These are phyloP conservation scores for Penicillium psychrosexuale DNA, from an alignment of 2,329 filamentous ascomycete species.

Conservation along the genomic window DNA sequence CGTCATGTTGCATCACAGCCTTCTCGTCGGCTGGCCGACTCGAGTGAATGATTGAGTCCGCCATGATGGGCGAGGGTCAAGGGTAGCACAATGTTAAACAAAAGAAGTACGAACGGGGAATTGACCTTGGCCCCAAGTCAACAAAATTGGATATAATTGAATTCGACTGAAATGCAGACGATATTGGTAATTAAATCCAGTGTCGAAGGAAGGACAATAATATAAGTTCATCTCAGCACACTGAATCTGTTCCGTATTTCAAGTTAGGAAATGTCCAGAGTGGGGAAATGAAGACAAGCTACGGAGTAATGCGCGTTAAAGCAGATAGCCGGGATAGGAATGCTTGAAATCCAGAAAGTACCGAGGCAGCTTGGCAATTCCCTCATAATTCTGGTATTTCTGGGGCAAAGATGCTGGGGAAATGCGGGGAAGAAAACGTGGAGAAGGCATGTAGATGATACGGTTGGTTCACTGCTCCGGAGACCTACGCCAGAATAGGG, in stretches of 20 bases:
- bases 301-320: background rate
- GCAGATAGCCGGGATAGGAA: slow-evolving; percentile 12
- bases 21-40: slow-evolving; percentile 30
- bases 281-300: slow-evolving; percentile 4
- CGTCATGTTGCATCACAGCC: slow-evolving; percentile 23
- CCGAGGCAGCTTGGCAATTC: slow-evolving; percentile 26
- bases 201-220: background rate
- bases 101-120: background rate
- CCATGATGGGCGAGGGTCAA: slow-evolving; percentile 6
- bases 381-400: background rate
- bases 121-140: background rate
- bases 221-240: background rate
- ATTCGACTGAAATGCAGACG: background rate
- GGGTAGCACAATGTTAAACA: background rate
- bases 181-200: background rate
- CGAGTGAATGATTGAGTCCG: slow-evolving; percentile 18
- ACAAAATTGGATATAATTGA: background rate
- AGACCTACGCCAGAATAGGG: slow-evolving; percentile 13
- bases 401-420: background rate
- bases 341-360: slow-evolving; percentile 21
- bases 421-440: slow-evolving; percentile 27
- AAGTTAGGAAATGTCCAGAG: background rate
- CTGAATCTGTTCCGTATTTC: background rate
- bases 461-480: slow-evolving; percentile 5
- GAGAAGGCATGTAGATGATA: slow-evolving; percentile 12